Evolutionary conservation across 192 early-diverging fungal genomes (phyloP).

Genomic region (Backusella macrospora): DNA sequence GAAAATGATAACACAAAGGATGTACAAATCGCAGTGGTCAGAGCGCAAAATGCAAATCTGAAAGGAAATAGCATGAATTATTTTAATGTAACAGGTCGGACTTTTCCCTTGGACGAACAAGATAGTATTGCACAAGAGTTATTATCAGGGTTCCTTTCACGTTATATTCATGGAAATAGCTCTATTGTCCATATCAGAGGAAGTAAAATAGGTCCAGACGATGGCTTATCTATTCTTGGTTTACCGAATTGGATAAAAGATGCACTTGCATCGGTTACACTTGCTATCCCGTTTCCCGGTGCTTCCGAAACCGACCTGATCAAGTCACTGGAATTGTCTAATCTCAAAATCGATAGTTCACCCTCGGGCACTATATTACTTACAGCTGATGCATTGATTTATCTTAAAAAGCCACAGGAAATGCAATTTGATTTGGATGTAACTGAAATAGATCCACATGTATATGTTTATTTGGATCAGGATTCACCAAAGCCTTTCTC

Average conservation of each 20-base stretch:
- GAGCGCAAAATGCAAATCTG: conserved; percentile 27
- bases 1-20: conserved; percentile 24
- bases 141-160: conserved; percentile 24
- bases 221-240: background rate
- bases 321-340: conserved; percentile 25
- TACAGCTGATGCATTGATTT: conserved; percentile 30
- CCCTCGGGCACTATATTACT: conserved; percentile 16
- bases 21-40: conserved; percentile 33
- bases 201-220: conserved; percentile 25
- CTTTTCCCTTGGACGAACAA: conserved; percentile 21
- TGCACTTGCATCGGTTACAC: conserved; percentile 28
- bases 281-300: conserved; percentile 38
- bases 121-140: background rate
- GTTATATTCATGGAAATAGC: conserved; percentile 34
- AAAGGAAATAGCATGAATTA: conserved; percentile 26
- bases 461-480: conserved; percentile 24
- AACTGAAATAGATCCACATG: conserved; percentile 23
- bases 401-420: conserved; percentile 28
- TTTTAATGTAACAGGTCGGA: conserved; percentile 34
- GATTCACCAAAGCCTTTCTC: conserved; percentile 37
- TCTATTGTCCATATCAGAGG: conserved; percentile 31
- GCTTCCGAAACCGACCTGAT: conserved; percentile 35
- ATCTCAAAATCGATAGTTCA: conserved; percentile 37
- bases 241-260: conserved; percentile 36
- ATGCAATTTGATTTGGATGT: conserved; percentile 40